Evolutionary conservation across 345 rosid species (phyloP).

Genomic region (Linum lewisii): DNA sequence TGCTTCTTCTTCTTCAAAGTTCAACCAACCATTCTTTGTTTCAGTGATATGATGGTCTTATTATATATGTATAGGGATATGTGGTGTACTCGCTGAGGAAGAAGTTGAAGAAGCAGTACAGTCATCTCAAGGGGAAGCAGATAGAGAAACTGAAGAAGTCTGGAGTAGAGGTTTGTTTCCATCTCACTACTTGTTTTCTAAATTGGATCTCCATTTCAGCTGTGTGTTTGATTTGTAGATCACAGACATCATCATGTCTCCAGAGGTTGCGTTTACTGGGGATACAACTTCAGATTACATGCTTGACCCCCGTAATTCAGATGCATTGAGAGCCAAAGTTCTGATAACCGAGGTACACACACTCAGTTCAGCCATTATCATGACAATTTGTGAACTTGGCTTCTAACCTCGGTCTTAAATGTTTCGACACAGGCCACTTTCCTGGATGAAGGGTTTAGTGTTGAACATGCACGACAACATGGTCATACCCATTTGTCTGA

Average conservation of each 20-base stretch:
- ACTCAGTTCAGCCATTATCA: background rate
- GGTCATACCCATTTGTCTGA: constrained; percentile 83
- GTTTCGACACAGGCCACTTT: constrained; percentile 64
- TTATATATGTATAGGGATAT: constrained; percentile 55
- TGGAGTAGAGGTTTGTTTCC: constrained; percentile 54
- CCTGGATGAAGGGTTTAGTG: constrained; percentile 58
- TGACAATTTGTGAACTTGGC: background rate
- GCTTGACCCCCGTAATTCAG: constrained; percentile 91
- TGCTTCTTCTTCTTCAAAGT: background rate
- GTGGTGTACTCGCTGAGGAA: constrained; percentile 73
- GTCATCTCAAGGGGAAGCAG: constrained; percentile 82
- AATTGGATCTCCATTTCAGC: constrained; percentile 8
- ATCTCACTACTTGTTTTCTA: background rate
- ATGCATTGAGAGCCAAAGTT: constrained; percentile 87
- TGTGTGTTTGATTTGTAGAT: constrained; percentile 37
- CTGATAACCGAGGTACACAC: constrained; percentile 77
- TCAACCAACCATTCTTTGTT: background rate
- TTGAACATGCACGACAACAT: constrained; percentile 64
- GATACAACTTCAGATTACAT: constrained; percentile 91
- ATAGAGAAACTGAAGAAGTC: constrained; percentile 90
- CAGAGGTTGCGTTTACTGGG: constrained; percentile 93
- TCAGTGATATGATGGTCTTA: background rate
- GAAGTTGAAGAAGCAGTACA: constrained; percentile 81
- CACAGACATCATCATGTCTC: constrained; percentile 70
- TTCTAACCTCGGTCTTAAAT: background rate